Base-by-base conservation (phyloP, 2,329 filamentous ascomycete genomes). In the Cladosporium sp. region DNA sequence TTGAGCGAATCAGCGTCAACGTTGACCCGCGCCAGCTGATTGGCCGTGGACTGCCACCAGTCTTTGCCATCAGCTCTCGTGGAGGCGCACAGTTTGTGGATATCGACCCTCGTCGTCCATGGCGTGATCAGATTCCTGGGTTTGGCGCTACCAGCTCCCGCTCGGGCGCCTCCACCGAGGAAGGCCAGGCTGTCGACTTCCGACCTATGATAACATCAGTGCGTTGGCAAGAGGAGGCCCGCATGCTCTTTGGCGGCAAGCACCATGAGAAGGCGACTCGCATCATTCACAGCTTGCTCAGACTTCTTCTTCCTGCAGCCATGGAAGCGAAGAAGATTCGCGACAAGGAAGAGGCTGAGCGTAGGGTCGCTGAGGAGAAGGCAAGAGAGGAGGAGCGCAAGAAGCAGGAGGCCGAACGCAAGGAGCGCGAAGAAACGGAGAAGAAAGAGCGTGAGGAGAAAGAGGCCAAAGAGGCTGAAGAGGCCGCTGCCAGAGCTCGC, bases 201-300 rank as follows among this genome's bases (percentile, higher is more conserved):
- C 77, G 81, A 19, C 81, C 90, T 8, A 84, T 85, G 38, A 80
- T 84, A 8, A 97, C 94, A 1, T 79, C 82, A 58, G 81, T 83
- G 55, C 87, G 94, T 61, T 99, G 95, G 88, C 85, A 89, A 69
- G 91, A 97, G 69, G 95, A 97, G 73, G 88, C 92, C 8, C 87
- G 88, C 63, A 86, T 99, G 72, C 81, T 97, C 0, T 97, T 94
- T 73, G 89, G 89, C 25, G 75, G 79, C 20, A 80, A 76, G 51
- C 83, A 87, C 55, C 71, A 83, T 3, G 92, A 96, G 51, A 89
- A 89, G 69, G 83, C 86, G 2, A 80, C 83, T 61, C 84, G 84
- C 55, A 80, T 96, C 15, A 76, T 87, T 63, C 87, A 84, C 64
- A 82, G 85, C 2, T 82, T 99, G 25, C 78, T 91, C 40, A 86